Base-by-base conservation (phyloP, 139 green algal genomes). In the Chlamydomonas sphaeroides region DNA sequence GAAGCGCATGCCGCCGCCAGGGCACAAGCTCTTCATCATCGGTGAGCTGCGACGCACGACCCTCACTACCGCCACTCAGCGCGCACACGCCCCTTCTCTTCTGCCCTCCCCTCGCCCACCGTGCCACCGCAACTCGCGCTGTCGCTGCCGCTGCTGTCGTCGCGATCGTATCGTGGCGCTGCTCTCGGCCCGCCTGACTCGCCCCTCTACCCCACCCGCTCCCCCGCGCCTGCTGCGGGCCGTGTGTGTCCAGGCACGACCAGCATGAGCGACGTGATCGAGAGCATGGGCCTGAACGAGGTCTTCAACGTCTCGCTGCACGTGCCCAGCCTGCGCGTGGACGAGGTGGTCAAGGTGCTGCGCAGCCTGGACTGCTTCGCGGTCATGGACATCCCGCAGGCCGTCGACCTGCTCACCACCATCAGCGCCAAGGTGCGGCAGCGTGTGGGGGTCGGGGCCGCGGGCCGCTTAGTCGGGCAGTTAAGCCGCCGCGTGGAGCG, bases 241-340 rank as follows among this genome's bases (percentile, higher is more conserved):
- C n/a, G n/a, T n/a, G n/a, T n/a, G n/a, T n/a, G n/a, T n/a, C n/a
- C n/a, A 84, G 77, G 84, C 53, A 96, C 92, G n/a, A 94, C 92
- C 33, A 94, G 88, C 53, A 68, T 79, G 57, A 83, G 80, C 36
- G 88, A 93, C n/a, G 93, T 98, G 30, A 92, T 98, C 89, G 92
- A 97, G 53, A 85, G 84, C 68, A 94, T 97, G 93, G 93, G 90
- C 30, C 41, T 97, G 0, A 84, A 78, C 45, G 81, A 88, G 23
- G 91, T 92, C 26, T 99, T 98, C 91, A 98, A 98, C 85, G 92
- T 98, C n/a, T 85, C 84, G 7, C 85, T 98, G 72, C 90, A 96
- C 78, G 96, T 99, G 78, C 96, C 97, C 3, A 62, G 84, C 15
- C 88, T 99, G 63, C 87, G 73, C 6, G 78, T 88, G 42, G 80